These are phyloP conservation scores for Neonectria faginata DNA, from an alignment of 2,329 filamentous ascomycete genomes.

Conservation along the genomic window DNA sequence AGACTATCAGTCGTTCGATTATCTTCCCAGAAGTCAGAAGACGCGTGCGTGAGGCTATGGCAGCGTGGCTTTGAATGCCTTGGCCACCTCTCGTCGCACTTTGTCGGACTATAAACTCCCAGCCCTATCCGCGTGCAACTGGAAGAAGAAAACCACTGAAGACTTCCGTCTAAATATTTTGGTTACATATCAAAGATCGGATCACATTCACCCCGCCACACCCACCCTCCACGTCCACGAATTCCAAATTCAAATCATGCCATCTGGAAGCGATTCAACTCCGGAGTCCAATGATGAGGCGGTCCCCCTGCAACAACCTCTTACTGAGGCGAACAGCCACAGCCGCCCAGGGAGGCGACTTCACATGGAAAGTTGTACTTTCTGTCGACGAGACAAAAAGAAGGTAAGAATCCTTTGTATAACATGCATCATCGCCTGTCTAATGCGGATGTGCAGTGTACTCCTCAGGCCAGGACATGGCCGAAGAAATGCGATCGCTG, in stretches of 20 bases:
- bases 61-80: neutral
- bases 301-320: neutral
- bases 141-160: no score
- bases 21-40: neutral
- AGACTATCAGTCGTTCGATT: neutral
- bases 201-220: neutral
- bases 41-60: neutral
- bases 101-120: neutral
- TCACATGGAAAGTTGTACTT: constrained; percentile 12
- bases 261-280: neutral
- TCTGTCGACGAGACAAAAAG: constrained; percentile 12
- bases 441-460: neutral
- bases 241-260: neutral
- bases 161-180: no score
- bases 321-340: neutral
- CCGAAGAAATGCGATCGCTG: constrained; percentile 13
- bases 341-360: neutral
- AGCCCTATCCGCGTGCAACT: neutral
- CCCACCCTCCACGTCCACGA: neutral
- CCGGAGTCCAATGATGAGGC: neutral
- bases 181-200: neutral
- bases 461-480: neutral
- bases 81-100: neutral
- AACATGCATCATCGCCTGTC: neutral
- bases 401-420: neutral